Evolutionary conservation across 148 eudicot genomes (phyloP).

Genomic region (Cornus kousa): DNA sequence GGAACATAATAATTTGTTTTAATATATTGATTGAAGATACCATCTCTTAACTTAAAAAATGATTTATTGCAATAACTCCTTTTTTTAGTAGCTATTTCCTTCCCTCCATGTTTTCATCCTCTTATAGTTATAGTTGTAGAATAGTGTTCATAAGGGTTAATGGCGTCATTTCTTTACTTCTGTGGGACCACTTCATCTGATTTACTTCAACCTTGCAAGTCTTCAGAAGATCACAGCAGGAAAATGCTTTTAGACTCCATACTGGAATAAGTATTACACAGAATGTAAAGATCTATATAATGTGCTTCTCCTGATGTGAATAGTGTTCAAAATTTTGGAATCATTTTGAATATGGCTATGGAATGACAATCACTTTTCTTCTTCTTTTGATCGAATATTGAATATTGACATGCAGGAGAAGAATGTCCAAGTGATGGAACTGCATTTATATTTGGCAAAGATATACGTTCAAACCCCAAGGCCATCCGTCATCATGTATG

Average conservation of each 20-base stretch:
- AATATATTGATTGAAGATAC: background rate
- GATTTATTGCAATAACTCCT: background rate
- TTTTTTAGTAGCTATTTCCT: background rate
- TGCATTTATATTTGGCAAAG: slow-evolving; percentile 83
- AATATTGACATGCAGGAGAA: slow-evolving; percentile 59
- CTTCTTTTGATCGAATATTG: slow-evolving; percentile 8
- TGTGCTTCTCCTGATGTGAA: slow-evolving; percentile 1
- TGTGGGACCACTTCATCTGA: slow-evolving; percentile 4
- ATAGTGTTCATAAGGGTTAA: background rate
- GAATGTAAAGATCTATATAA: background rate
- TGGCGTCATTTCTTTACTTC: slow-evolving; percentile 1
- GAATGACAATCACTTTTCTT: background rate
- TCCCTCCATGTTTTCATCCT: background rate
- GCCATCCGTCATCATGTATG: slow-evolving; percentile 83
- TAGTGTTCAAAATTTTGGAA: slow-evolving; percentile 1
- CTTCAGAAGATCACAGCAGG: background rate
- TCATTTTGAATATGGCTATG: slow-evolving; percentile 4
- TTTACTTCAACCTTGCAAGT: background rate
- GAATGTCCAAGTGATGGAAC: slow-evolving; percentile 84
- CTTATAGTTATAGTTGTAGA: background rate
- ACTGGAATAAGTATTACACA: background rate
- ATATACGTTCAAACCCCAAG: slow-evolving; percentile 70
- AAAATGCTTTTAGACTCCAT: background rate
- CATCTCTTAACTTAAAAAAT: background rate
- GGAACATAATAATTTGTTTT: background rate